Evolutionary conservation across 371 early-diverging fungal species (phyloP).

Genomic region (Mucor indicus): DNA sequence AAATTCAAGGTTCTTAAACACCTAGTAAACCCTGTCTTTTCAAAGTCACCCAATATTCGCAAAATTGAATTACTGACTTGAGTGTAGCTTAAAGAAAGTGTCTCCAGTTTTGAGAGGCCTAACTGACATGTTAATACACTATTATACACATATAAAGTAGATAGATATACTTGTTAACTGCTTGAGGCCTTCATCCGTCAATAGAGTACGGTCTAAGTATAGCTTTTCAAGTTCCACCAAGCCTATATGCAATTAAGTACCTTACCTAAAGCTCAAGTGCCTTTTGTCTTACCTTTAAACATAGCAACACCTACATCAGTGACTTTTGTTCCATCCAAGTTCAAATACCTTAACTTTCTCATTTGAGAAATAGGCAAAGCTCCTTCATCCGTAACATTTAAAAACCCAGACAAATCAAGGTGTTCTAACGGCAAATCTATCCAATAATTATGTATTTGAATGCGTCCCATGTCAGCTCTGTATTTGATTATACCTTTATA

Average conservation of each 20-base stretch:
- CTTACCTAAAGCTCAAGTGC: not conserved
- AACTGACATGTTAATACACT: slow-evolving; percentile 15
- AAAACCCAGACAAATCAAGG: slow-evolving; percentile 31
- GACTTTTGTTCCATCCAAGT: slow-evolving; percentile 35
- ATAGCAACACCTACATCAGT: slow-evolving; percentile 30
- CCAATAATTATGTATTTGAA: not conserved
- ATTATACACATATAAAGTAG: not conserved
- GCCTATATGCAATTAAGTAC: slow-evolving; percentile 6
- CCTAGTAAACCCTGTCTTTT: slow-evolving; percentile 24
- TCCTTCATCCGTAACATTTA: slow-evolving; percentile 35
- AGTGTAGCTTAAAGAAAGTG: slow-evolving; percentile 29
- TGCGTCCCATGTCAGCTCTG: not conserved
- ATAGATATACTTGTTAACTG: slow-evolving; percentile 13
- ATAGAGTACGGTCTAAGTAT: slow-evolving; percentile 33
- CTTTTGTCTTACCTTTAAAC: slow-evolving; percentile 20
- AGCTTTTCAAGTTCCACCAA: slow-evolving; percentile 31
- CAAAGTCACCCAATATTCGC: slow-evolving; percentile 18
- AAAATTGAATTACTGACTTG: slow-evolving; percentile 10
- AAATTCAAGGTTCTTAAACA: slow-evolving; percentile 31
- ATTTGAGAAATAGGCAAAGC: slow-evolving; percentile 25
- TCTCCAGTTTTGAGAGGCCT: slow-evolving; percentile 24
- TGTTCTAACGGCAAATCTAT: slow-evolving; percentile 31
- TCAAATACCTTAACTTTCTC: slow-evolving; percentile 30
- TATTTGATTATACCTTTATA: slow-evolving; percentile 25
- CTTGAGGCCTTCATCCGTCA: slow-evolving; percentile 31